Evolutionary conservation across 2,329 filamentous ascomycete species (phyloP).

Genomic region (Colletotrichum sp.): DNA sequence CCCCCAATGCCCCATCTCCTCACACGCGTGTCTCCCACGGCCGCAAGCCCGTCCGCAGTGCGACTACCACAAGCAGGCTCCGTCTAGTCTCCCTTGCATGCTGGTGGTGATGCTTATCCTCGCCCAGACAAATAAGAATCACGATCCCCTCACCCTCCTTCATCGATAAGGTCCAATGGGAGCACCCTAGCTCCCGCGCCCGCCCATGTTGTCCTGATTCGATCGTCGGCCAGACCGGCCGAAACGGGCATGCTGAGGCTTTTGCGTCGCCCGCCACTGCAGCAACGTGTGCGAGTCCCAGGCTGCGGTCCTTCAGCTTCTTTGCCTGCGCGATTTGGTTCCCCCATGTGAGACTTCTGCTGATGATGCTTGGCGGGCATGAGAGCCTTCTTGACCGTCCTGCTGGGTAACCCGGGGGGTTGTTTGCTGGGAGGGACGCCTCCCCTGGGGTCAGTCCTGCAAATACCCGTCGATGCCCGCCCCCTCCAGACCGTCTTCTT

Average conservation of each 20-base stretch:
- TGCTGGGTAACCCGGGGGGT: not conserved
- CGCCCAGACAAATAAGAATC: not conserved
- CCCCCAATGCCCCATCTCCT: not conserved
- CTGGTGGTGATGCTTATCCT: not conserved
- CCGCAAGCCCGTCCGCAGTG: not conserved
- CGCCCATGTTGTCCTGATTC: not conserved
- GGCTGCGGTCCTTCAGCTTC: not conserved
- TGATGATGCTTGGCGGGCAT: not conserved
- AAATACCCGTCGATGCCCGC: slow-evolving; percentile 1
- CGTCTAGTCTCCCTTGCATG: not conserved
- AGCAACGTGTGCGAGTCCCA: not conserved
- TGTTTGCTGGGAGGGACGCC: not conserved
- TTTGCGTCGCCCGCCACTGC: not conserved
- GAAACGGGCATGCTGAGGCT: slow-evolving; percentile 11
- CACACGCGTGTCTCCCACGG: not conserved
- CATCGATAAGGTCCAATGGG: not conserved
- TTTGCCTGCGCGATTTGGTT: not conserved
- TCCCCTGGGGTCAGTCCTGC: not conserved
- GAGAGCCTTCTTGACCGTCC: not conserved
- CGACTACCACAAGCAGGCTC: slow-evolving; percentile 4
- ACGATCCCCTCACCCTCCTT: not conserved
- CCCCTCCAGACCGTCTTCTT: not conserved
- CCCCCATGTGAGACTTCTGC: not conserved
- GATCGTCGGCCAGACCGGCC: not conserved
- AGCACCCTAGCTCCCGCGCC: not conserved